Evolutionary conservation across 208 protist species (phyloP).

Genomic region (Herpetomonas samuelpessoai): DNA sequence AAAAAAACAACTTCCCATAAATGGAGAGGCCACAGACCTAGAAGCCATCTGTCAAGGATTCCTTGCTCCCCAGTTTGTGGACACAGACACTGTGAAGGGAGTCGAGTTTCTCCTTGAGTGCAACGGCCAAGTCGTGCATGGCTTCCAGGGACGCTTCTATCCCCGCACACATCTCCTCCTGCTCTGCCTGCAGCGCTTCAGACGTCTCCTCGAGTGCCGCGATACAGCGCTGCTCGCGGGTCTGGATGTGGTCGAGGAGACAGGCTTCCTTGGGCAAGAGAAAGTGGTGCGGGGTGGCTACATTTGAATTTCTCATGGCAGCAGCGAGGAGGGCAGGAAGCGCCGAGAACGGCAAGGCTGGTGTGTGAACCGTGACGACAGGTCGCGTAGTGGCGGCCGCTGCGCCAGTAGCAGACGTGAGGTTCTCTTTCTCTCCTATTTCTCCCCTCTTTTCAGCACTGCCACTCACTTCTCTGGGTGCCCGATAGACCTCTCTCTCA

Average conservation of each 20-base stretch:
- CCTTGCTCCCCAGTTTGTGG: no score
- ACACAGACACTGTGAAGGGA: constrained; percentile 31
- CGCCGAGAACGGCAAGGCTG: background rate
- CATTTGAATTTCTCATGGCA: no score
- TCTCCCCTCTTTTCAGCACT: no score
- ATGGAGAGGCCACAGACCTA: no score
- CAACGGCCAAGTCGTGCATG: constrained; percentile 24
- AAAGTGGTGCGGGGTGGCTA: background rate
- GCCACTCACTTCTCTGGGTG: no score
- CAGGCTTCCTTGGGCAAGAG: constrained; percentile 23
- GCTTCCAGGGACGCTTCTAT: constrained; percentile 19
- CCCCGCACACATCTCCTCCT: constrained; percentile 26
- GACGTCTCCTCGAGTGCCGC: constrained; percentile 29
- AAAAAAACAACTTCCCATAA: no score
- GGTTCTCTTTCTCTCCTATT: no score
- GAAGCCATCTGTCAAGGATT: no score
- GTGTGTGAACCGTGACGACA: background rate
- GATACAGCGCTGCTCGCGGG: constrained; percentile 10
- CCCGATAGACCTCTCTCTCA: no score
- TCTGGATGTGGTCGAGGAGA: constrained; percentile 21
- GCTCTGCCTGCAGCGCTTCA: constrained; percentile 43
- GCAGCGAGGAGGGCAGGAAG: background rate
- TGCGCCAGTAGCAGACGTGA: background rate
- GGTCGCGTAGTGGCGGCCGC: no score
- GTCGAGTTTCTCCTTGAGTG: constrained; percentile 28